These are phyloP conservation scores for Eutrema yunnanense DNA, from an alignment of 345 rosid species.

Conservation along the genomic window DNA sequence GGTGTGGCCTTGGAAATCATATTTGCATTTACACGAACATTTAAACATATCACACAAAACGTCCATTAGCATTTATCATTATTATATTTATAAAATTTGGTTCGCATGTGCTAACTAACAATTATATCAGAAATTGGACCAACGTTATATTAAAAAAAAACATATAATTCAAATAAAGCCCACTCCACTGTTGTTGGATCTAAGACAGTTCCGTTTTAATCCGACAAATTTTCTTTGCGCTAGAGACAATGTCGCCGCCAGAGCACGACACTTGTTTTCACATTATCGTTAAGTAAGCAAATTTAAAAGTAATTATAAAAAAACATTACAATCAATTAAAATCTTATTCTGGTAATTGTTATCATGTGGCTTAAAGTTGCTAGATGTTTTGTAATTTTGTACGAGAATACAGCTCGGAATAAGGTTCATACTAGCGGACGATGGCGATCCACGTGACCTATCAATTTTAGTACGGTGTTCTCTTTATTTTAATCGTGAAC, in stretches of 20 bases:
- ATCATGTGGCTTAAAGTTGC: conserved; percentile 28
- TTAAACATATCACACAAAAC: too few relatives aligned
- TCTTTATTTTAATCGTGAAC: neutral
- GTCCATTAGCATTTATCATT: too few relatives aligned
- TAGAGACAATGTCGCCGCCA: conserved; percentile 13
- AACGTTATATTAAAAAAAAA: neutral
- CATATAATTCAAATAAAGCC: conserved; percentile 3
- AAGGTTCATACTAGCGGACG: conserved; percentile 1
- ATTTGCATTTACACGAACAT: too few relatives aligned
- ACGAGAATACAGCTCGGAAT: conserved; percentile 11
- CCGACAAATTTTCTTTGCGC: neutral
- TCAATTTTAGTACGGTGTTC: neutral
- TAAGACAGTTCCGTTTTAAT: conserved; percentile 10
- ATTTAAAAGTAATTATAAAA: neutral
- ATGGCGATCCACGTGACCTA: conserved; percentile 24
- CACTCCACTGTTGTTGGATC: conserved; percentile 27
- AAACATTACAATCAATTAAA: neutral
- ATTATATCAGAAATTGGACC: neutral
- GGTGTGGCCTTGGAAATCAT: too few relatives aligned
- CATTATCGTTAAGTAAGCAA: neutral
- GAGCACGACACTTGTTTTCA: conserved; percentile 4
- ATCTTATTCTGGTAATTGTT: conserved; percentile 3
- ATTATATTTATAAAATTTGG: neutral
- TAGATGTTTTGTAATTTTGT: conserved; percentile 16
- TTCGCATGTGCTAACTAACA: neutral